Evolutionary conservation across 345 rosid species (phyloP).

Genomic region (Rhizophora mangle): DNA sequence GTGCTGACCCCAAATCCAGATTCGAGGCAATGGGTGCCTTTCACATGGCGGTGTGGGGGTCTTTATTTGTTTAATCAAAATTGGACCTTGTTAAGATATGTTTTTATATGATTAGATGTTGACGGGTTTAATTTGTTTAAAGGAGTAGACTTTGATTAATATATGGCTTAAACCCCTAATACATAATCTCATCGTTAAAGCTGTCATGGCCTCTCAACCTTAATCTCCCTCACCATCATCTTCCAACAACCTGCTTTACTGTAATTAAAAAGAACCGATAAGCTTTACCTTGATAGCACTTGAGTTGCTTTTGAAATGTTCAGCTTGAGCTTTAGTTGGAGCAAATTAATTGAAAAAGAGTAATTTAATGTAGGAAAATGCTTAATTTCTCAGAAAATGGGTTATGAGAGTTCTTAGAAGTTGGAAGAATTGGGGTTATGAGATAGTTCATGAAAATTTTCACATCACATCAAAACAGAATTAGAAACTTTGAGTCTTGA

Average conservation of each 20-base stretch:
- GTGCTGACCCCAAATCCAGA: conserved; percentile 47
- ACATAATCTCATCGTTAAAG: conserved; percentile 1
- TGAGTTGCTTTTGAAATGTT: too few relatives aligned
- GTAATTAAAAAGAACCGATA: neutral
- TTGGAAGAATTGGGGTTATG: too few relatives aligned
- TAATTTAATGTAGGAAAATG: too few relatives aligned
- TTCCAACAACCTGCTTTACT: conserved; percentile 26
- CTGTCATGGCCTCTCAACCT: conserved; percentile 24
- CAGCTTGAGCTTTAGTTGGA: too few relatives aligned
- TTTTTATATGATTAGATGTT: neutral
- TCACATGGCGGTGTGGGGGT: conserved; percentile 50
- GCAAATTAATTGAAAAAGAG: too few relatives aligned
- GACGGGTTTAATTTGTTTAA: conserved; percentile 17
- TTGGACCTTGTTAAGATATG: conserved; percentile 15
- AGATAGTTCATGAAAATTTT: too few relatives aligned
- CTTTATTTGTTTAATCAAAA: conserved; percentile 8
- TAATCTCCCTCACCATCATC: conserved; percentile 23
- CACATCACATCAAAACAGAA: too few relatives aligned
- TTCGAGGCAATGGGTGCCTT: conserved; percentile 66
- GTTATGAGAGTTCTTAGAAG: too few relatives aligned
- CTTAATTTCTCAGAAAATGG: too few relatives aligned
- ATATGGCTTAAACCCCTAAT: conserved; percentile 4
- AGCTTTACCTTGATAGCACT: neutral
- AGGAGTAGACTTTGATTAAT: conserved; percentile 8
- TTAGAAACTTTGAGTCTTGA: too few relatives aligned